Conservation (phyloP, 495 filamentous ascomycete genomes). For the Staphylotrichum longicolle region DNA sequence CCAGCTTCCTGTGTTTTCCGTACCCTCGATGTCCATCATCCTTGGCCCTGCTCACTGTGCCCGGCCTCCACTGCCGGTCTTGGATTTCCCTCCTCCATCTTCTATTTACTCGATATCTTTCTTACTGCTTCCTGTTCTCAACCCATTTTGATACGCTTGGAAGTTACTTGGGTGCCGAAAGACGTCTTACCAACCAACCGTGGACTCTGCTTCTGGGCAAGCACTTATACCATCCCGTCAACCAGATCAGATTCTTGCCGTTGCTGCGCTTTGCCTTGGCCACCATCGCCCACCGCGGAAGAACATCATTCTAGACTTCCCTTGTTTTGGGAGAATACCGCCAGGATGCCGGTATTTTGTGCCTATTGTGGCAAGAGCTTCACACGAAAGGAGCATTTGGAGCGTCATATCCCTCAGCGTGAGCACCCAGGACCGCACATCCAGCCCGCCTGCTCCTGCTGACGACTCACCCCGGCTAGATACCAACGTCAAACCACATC, state of each 20-base stretch:
- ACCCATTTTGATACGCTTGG: too few relatives aligned
- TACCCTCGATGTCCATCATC: constrained; percentile 25
- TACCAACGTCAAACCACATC: constrained; percentile 63
- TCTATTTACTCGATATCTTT: background rate
- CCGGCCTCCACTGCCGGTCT: constrained; percentile 2
- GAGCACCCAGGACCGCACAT: constrained; percentile 28
- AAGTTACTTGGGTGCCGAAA: too few relatives aligned
- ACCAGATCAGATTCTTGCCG: too few relatives aligned
- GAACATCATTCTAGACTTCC: too few relatives aligned
- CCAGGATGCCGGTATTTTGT: constrained; percentile 52
- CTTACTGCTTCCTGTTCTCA: background rate
- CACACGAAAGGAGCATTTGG: constrained; percentile 64
- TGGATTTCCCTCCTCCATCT: constrained; percentile 12
- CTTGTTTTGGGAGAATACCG: background rate
- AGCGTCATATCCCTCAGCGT: constrained; percentile 62
- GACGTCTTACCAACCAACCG: too few relatives aligned
- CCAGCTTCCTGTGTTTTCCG: constrained; percentile 18
- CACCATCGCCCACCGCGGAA: too few relatives aligned
- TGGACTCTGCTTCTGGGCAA: too few relatives aligned
- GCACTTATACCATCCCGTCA: too few relatives aligned
- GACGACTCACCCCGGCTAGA: constrained; percentile 41
- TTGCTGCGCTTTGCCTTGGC: too few relatives aligned
- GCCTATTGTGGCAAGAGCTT: constrained; percentile 63
- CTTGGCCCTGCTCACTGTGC: constrained; percentile 14
- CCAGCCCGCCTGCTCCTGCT: constrained; percentile 17